phyloP scores from a whole-genome alignment of 495 filamentous ascomycete genomes.

The Sordaria brevicollis region DNA sequence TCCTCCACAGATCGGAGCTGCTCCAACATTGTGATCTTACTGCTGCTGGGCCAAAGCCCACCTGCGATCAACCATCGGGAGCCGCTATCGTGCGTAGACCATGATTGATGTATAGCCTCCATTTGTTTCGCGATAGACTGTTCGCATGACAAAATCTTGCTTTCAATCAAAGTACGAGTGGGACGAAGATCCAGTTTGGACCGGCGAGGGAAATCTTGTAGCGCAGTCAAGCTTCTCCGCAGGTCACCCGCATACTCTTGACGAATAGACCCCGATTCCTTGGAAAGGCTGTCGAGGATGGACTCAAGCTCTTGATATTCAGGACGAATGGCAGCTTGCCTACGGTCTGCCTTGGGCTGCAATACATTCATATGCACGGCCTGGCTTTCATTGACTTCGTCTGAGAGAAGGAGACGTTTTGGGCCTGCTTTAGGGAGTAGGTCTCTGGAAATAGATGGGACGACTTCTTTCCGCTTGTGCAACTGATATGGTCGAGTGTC shows the following conservation, averaged over 20 bases:
- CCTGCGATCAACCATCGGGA: slow-evolving; percentile 37
- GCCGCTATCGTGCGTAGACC: slow-evolving; percentile 19
- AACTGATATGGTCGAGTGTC: neutral
- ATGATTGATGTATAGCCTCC: slow-evolving; percentile 2
- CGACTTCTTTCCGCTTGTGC: neutral
- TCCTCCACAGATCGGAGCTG: slow-evolving; percentile 34
- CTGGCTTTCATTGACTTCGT: neutral
- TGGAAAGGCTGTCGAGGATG: neutral
- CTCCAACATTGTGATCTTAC: slow-evolving; percentile 39
- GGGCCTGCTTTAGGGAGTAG: neutral
- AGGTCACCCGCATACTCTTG: slow-evolving; percentile 8
- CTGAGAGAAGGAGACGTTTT: neutral
- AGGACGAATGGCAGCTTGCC: neutral
- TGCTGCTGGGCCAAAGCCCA: slow-evolving; percentile 43
- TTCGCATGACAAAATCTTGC: slow-evolving; percentile 1
- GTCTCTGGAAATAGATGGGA: neutral
- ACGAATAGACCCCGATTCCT: neutral
- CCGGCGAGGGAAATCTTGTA: slow-evolving; percentile 4
- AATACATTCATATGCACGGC: neutral
- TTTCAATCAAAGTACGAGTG: neutral
- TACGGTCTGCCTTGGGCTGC: neutral
- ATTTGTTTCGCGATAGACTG: slow-evolving; percentile 15
- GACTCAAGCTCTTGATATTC: neutral
- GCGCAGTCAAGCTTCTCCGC: slow-evolving; percentile 11
- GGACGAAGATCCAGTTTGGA: neutral